Evolutionary conservation across 495 filamentous ascomycete species (phyloP).

Genomic region (Penicillium pancosmium): DNA sequence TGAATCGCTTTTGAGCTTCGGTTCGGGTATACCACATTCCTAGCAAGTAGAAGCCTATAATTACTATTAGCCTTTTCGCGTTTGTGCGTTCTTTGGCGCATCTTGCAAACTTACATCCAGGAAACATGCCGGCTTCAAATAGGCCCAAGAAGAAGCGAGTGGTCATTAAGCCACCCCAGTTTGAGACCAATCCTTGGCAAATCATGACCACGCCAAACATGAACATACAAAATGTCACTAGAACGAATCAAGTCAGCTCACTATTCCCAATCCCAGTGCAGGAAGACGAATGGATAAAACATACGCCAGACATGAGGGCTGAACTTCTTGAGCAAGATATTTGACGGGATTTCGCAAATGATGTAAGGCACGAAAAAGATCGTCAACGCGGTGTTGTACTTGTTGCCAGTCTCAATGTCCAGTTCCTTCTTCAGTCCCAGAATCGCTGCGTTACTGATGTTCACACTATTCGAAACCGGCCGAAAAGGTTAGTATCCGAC

Average conservation of each 20-base stretch:
- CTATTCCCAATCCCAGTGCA: neutral
- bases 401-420: slow-evolving; percentile 51
- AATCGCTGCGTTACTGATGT: slow-evolving; percentile 68
- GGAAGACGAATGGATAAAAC: slow-evolving; percentile 8
- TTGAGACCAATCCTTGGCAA: slow-evolving; percentile 78
- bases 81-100: neutral
- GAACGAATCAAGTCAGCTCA: neutral
- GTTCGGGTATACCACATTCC: slow-evolving; percentile 87
- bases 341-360: slow-evolving; percentile 84
- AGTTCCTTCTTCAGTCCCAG: slow-evolving; percentile 68
- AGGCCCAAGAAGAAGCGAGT: slow-evolving; percentile 87
- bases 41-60: slow-evolving; percentile 72
- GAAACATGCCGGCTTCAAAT: slow-evolving; percentile 87
- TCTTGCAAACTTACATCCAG: slow-evolving; percentile 51
- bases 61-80: neutral
- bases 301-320: slow-evolving; percentile 78
- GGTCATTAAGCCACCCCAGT: slow-evolving; percentile 75
- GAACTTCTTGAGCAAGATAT: slow-evolving; percentile 80
- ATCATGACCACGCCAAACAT: slow-evolving; percentile 76
- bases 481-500: neutral
- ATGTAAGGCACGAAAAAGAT: slow-evolving; percentile 97
- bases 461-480: slow-evolving; percentile 46
- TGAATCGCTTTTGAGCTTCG: slow-evolving; percentile 87
- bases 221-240: slow-evolving; percentile 77
- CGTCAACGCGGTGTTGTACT: slow-evolving; percentile 78